Base-by-base conservation (phyloP, 2,329 filamentous ascomycete species). In the Drechslerella coelobrocha region DNA sequence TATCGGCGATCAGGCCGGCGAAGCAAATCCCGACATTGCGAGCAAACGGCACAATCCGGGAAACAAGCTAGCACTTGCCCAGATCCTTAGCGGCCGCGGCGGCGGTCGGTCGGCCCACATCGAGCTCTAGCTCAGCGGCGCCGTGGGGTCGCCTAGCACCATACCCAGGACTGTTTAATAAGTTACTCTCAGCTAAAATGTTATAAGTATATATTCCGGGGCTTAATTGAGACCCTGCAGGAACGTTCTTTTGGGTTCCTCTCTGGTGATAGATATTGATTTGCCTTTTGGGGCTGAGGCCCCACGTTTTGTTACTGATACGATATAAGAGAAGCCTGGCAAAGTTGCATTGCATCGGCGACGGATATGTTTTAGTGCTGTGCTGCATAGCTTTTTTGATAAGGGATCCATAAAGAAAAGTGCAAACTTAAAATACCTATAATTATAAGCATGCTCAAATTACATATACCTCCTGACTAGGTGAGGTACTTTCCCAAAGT, bases 141-240 rank as follows among this genome's bases (percentile, higher is more conserved):
- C 19, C 41, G 21, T 45, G 41, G 41, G n/a, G 19, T 45, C n/a
- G 41, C 41, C 41, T 45, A 17, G 19, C 41, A n/a, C n/a, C n/a
- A n/a, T n/a, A n/a, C n/a, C n/a, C n/a, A n/a, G n/a, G n/a, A n/a
- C n/a, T n/a, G n/a, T n/a, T n/a, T n/a, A n/a, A n/a, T n/a, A n/a
- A n/a, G n/a, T n/a, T n/a, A n/a, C n/a, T n/a, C n/a, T n/a, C n/a
- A n/a, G n/a, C n/a, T n/a, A n/a, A n/a, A n/a, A n/a, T n/a, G n/a
- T n/a, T n/a, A n/a, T n/a, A n/a, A n/a, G n/a, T n/a, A n/a, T n/a
- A n/a, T n/a, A n/a, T n/a, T n/a, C 14, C 9, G 19, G 41, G 41
- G 41, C n/a, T 23, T 17, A 45, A 23, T 45, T 45, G 41, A 45
- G 17, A 45, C 41, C 7, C 14, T 45, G 41, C 41, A 45, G 41